A percentile compares a stretch with the other conserved stretches of the same genome.
Evolutionary conservation across 139 green algal species (phyloP).

Genomic region (Tetraselmis chui): DNA sequence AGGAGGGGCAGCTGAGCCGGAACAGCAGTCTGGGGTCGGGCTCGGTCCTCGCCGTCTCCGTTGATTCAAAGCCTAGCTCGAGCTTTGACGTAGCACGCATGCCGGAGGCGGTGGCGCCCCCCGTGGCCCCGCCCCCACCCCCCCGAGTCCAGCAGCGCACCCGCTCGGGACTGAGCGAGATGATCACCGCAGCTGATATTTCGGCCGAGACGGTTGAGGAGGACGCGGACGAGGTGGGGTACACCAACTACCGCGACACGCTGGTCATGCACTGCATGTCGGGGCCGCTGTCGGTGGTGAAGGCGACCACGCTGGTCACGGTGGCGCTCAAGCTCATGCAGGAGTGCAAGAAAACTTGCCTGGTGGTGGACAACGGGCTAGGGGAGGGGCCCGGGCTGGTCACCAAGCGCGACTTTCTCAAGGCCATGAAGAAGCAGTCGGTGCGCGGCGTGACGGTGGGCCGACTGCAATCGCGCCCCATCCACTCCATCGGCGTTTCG

Average conservation of each 20-base stretch:
- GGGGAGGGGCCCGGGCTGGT: slow-evolving; percentile 27
- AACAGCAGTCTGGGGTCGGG: no score
- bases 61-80: no score
- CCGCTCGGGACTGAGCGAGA: not conserved
- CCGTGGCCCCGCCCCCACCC: not conserved
- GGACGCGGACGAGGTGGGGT: not conserved
- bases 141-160: not conserved
- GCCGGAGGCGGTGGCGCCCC: not conserved
- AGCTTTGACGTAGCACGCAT: no score
- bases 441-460: not conserved
- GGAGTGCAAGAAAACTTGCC: not conserved
- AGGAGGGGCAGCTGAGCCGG: no score
- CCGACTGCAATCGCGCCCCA: not conserved
- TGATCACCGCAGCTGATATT: not conserved
- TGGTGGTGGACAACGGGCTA: slow-evolving; percentile 35
- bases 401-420: slow-evolving; percentile 35
- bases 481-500: not conserved
- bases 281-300: not conserved
- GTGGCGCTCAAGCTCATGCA: not conserved
- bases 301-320: not conserved
- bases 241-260: not conserved
- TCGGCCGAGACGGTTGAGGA: not conserved
- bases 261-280: not conserved
- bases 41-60: no score
- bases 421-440: not conserved